Evolutionary conservation across 108 stramenopile species (phyloP).

Genomic region (Thalassiosira profunda): DNA sequence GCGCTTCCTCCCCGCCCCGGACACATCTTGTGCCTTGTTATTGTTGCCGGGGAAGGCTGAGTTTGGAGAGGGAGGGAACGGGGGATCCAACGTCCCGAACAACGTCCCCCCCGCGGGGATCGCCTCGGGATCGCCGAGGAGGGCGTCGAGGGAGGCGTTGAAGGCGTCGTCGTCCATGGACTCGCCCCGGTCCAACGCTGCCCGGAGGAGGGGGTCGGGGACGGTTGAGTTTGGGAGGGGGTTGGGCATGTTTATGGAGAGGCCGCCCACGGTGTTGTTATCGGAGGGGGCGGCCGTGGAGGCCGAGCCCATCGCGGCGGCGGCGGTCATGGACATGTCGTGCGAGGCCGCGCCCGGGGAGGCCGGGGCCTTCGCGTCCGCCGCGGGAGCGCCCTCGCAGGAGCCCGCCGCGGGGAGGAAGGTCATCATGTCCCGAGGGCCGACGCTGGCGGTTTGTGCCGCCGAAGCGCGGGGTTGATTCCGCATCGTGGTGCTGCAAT

Average conservation of each 20-base stretch:
- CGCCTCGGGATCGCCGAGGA: slow-evolving; percentile 8
- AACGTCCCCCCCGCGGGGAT: neutral
- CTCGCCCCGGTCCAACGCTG: neutral
- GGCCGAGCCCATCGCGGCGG: neutral
- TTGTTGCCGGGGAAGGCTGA: no score
- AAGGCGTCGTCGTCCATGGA: slow-evolving; percentile 28
- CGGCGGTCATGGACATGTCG: neutral
- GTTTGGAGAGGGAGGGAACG: neutral
- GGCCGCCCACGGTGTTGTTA: neutral
- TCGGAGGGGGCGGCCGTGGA: neutral
- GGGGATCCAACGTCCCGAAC: neutral
- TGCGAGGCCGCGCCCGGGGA: slow-evolving; percentile 22
- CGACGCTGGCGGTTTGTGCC: slow-evolving; percentile 55
- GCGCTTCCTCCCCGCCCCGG: neutral
- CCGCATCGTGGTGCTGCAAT: no score
- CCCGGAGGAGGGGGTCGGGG: neutral
- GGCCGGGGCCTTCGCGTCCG: slow-evolving; percentile 8
- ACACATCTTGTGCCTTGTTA: neutral
- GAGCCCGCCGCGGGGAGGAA: slow-evolving; percentile 14
- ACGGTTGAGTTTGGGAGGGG: no score
- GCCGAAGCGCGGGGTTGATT: slow-evolving; percentile 24
- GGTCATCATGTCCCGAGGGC: slow-evolving; percentile 56
- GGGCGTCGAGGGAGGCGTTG: slow-evolving; percentile 22
- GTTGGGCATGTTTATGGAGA: slow-evolving; percentile 2
- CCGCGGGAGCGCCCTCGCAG: neutral